Conservation (phyloP, 2,329 filamentous ascomycete genomes). For the Rhinocladiella similis region DNA sequence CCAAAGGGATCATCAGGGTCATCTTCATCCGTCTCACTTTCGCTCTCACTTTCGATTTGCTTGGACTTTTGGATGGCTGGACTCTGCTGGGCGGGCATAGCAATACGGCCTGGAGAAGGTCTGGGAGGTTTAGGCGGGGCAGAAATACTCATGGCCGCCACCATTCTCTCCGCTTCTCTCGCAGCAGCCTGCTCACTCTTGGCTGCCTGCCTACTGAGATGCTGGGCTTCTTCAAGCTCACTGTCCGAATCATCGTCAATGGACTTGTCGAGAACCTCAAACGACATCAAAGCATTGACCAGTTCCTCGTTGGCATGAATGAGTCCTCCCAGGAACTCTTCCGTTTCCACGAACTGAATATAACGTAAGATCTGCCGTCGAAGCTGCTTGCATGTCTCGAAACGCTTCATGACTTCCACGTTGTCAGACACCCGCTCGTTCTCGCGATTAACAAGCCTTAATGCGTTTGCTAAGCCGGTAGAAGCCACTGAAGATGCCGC, state of each 20-base stretch:
- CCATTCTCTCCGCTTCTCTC: constrained; percentile 39
- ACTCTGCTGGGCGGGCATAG: constrained; percentile 27
- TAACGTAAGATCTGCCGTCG: constrained; percentile 84
- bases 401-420: constrained; percentile 68
- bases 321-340: constrained; percentile 87
- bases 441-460: constrained; percentile 91
- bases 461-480: constrained; percentile 83
- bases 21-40: constrained; percentile 57
- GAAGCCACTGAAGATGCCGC: constrained; percentile 85
- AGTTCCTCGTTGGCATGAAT: constrained; percentile 95
- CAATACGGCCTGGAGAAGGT: constrained; percentile 15
- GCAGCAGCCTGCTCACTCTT: constrained; percentile 25
- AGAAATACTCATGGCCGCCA: constrained; percentile 48
- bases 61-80: constrained; percentile 28
- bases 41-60: constrained; percentile 56
- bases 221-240: constrained; percentile 58
- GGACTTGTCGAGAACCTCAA: constrained; percentile 79
- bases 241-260: constrained; percentile 64
- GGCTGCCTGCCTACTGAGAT: constrained; percentile 27
- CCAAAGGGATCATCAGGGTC: constrained; percentile 86
- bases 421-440: constrained; percentile 86
- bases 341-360: constrained; percentile 86
- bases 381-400: constrained; percentile 83
- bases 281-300: constrained; percentile 89
- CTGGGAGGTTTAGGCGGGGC: constrained; percentile 52